Conservation (phyloP, 331 rosid species). For the Spiraea crenata region DNA sequence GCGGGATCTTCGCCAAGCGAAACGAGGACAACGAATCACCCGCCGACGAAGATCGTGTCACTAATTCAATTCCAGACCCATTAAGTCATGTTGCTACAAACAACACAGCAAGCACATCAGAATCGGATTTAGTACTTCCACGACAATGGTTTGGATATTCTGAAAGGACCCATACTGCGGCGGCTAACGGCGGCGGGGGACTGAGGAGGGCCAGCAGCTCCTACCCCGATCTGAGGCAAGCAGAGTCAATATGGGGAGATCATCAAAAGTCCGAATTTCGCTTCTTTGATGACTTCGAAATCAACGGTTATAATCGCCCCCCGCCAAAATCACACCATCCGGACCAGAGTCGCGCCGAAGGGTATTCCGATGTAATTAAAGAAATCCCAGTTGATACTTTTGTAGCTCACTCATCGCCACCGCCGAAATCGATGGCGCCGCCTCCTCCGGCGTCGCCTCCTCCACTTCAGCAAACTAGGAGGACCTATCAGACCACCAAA, state of each 20-base stretch:
- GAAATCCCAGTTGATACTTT: constrained; percentile 67
- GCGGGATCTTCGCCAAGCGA: constrained; percentile 59
- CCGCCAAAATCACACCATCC: constrained; percentile 11
- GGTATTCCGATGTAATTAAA: constrained; percentile 33
- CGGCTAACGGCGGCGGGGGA: constrained; percentile 27
- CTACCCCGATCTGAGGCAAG: constrained; percentile 79
- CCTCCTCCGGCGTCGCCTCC: constrained; percentile 24
- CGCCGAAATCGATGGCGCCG: background rate
- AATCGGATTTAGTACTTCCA: constrained; percentile 25
- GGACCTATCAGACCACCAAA: constrained; percentile 23
- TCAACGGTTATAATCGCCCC: constrained; percentile 38
- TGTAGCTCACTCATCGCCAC: constrained; percentile 29
- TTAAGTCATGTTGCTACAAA: background rate
- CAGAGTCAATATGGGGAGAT: constrained; percentile 43
- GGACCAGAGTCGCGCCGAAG: background rate
- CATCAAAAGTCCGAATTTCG: constrained; percentile 40
- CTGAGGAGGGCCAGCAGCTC: constrained; percentile 74
- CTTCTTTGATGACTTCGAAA: constrained; percentile 72
- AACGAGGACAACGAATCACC: constrained; percentile 47
- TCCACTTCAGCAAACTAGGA: constrained; percentile 22
- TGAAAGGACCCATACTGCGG: constrained; percentile 25
- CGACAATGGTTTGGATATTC: constrained; percentile 56
- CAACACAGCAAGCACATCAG: constrained; percentile 8
- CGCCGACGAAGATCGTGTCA: background rate
- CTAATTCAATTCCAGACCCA: constrained; percentile 5